These are phyloP conservation scores for Bryoerythrophyllum caledonicum DNA, from an alignment of 225 moss, liverwort and hornwort species.

Conservation along the genomic window DNA sequence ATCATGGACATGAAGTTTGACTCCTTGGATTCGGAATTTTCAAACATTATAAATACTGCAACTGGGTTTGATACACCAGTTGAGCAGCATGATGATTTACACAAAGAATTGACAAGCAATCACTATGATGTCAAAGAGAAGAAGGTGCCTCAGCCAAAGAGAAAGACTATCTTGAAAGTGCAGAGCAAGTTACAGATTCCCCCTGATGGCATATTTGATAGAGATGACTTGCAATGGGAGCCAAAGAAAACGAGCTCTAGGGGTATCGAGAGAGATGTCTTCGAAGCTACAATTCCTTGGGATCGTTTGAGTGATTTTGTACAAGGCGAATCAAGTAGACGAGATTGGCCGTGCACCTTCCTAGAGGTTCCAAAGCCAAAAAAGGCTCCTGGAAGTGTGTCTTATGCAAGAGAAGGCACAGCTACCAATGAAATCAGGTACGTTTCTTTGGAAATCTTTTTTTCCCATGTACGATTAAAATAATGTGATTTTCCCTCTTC, in stretches of 20 bases:
- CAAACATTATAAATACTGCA: too few relatives aligned
- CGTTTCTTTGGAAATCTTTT: too few relatives aligned
- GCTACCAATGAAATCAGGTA: background rate
- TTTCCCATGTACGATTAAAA: too few relatives aligned
- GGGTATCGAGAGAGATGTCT: accelerated
- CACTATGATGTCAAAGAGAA: too few relatives aligned
- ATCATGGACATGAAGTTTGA: too few relatives aligned
- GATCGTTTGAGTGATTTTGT: background rate
- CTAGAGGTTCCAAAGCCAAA: background rate
- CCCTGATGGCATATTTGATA: background rate
- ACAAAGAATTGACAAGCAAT: too few relatives aligned
- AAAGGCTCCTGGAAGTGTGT: background rate
- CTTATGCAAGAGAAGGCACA: background rate
- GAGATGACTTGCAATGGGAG: background rate
- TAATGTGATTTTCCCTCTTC: too few relatives aligned
- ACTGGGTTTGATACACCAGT: too few relatives aligned
- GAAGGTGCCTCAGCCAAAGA: background rate
- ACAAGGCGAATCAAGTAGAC: background rate
- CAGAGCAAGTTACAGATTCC: background rate
- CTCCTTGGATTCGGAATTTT: too few relatives aligned
- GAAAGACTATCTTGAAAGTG: background rate
- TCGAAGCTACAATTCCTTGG: background rate
- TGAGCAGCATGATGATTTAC: too few relatives aligned
- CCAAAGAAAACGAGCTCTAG: background rate
- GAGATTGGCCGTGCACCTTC: background rate